Evolutionary conservation across 2,329 filamentous ascomycete genomes (phyloP).

Genomic region (Achaetomium macrosporum): DNA sequence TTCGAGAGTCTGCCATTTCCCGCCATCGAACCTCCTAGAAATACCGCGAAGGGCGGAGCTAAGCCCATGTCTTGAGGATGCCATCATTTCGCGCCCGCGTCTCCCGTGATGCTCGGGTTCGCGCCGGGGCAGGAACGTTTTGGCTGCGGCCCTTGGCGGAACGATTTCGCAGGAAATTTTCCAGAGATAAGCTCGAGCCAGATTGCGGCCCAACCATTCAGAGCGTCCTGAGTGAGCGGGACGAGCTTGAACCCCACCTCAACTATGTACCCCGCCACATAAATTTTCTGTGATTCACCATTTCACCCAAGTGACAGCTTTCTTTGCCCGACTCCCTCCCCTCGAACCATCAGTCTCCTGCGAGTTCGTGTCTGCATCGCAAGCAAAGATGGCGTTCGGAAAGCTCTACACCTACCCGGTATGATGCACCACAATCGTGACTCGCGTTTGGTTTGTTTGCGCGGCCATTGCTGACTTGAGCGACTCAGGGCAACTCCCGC

Average conservation of each 20-base stretch:
- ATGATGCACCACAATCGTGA: conserved; percentile 29
- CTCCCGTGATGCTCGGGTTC: conserved; percentile 20
- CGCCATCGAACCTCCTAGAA: conserved; percentile 6
- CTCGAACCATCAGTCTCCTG: conserved; percentile 21
- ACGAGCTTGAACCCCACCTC: conserved; percentile 15
- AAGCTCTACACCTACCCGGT: conserved; percentile 90
- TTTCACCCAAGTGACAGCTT: conserved; percentile 16
- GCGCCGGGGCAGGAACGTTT: conserved; percentile 11
- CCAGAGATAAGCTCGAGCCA: conserved; percentile 15
- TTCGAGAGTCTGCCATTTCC: conserved; percentile 19
- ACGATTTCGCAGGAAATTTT: conserved; percentile 22
- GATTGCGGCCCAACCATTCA: neutral
- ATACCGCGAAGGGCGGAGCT: conserved; percentile 21
- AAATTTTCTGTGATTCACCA: conserved; percentile 22
- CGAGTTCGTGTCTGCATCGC: conserved; percentile 21
- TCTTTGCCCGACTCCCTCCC: conserved; percentile 23
- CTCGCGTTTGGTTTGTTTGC: neutral
- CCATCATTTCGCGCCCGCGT: conserved; percentile 22
- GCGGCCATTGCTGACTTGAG: conserved; percentile 20
- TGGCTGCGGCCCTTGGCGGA: conserved; percentile 12
- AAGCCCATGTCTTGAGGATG: conserved; percentile 21
- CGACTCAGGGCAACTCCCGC: conserved; percentile 73
- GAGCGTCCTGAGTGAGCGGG: neutral
- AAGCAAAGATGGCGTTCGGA: conserved; percentile 83
- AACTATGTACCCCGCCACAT: conserved; percentile 22